These are phyloP conservation scores for Daldinia concentrica DNA, from an alignment of 495 filamentous ascomycete genomes.

Conservation along the genomic window DNA sequence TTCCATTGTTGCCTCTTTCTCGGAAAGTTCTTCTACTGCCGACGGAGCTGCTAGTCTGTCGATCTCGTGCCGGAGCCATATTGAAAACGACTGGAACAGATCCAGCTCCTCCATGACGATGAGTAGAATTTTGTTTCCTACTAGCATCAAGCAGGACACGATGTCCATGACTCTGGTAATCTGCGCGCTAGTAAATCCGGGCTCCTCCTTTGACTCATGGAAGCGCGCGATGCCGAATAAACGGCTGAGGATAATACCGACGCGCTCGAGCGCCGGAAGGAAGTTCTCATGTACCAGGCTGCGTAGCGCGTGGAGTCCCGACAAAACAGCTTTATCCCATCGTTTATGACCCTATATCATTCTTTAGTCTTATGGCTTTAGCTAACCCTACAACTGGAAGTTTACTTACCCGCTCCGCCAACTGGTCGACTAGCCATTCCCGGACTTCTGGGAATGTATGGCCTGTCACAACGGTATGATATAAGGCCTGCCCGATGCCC, in stretches of 20 bases:
- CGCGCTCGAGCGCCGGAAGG: slow-evolving; percentile 84
- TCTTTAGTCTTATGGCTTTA: slow-evolving; percentile 12
- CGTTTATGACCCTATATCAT: slow-evolving; percentile 81
- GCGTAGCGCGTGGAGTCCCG: slow-evolving; percentile 79
- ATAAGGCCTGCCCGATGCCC: slow-evolving; percentile 77
- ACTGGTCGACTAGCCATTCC: slow-evolving; percentile 89
- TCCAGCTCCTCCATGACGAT: slow-evolving; percentile 78
- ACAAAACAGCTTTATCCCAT: slow-evolving; percentile 87
- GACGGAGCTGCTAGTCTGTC: slow-evolving; percentile 65
- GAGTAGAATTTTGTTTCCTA: slow-evolving; percentile 77
- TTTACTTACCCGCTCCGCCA: slow-evolving; percentile 78
- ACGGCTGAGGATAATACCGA: slow-evolving; percentile 80
- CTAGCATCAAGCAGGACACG: slow-evolving; percentile 76
- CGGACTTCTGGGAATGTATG: slow-evolving; percentile 77
- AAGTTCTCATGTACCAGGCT: slow-evolving; percentile 85
- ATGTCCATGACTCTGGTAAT: slow-evolving; percentile 69
- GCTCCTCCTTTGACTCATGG: slow-evolving; percentile 70
- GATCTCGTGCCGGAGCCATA: slow-evolving; percentile 88
- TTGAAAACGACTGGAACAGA: slow-evolving; percentile 80
- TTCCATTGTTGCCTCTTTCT: slow-evolving; percentile 65
- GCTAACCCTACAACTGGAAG: background rate
- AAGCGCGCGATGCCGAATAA: slow-evolving; percentile 88
- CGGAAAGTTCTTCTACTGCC: slow-evolving; percentile 59
- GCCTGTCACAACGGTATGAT: slow-evolving; percentile 87
- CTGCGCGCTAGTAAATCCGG: slow-evolving; percentile 67